Evolutionary conservation across 2,329 filamentous ascomycete species (phyloP), one percentile per base, ranked within the genome.

Genomic region (Aspergillus fischeri): DNA sequence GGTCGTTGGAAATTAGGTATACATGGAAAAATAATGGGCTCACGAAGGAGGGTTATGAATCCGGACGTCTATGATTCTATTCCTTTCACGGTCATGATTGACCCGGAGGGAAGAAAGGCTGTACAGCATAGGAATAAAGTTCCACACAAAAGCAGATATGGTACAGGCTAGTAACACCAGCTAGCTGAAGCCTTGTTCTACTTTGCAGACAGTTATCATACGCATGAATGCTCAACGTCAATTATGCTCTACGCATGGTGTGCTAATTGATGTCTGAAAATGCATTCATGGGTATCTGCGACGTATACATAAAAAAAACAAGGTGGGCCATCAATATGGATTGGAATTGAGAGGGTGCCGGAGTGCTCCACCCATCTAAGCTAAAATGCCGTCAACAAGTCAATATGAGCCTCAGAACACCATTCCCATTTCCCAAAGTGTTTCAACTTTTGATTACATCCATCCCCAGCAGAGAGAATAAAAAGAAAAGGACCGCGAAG

Each of bases 251-350:
- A 67, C 65, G 63, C 60, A 55, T 57, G 62, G 58, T 55, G 47
- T 63, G 53, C 48, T 42, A 53, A 41, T 54, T 61, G 58, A 62
- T 54, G 61, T 64, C 41, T 61, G 56, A 63, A 73, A 72, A 71
- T 69, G 70, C 70, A 73, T 73, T 73, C 71, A 73, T 71, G 71
- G 71, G 71, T 73, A 73, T 73, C 71, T 73, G 71, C 70, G 62
- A 65, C 56, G 69, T 67, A 66, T 69, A 71, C 65, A 73, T 69
- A 65, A 64, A 58, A 54, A 54, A 57, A 28, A 53, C 21, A 45
- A 50, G 45, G 51, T 52, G 32, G 56, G 60, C 62, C 59, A 63
- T 63, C 59, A 61, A 62, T 57, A 65, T 60, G 60, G 62, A 69
- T 65, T 68, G 67, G 63, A 67, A 69, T 65, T 64, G 59, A 57